A percentile compares a stretch with the other conserved stretches of the same genome.
phyloP scores from a whole-genome alignment of 108 stramenopile genomes.

The Chaetoceros muelleri region DNA sequence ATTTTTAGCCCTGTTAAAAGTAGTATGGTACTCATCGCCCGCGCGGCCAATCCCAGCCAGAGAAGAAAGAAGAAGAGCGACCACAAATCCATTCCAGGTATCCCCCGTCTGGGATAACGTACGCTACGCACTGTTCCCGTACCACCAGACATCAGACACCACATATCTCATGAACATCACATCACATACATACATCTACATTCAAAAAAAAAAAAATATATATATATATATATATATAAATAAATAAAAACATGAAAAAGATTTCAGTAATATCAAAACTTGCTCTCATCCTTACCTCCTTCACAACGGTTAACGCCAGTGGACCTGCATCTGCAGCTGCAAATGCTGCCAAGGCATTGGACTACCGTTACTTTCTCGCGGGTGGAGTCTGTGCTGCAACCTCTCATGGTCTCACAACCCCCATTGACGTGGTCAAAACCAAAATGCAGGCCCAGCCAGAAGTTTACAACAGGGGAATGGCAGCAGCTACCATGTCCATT shows the following conservation, averaged over 20 bases:
- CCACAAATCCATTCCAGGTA: too few relatives aligned
- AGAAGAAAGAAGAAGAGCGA: too few relatives aligned
- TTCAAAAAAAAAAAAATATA: too few relatives aligned
- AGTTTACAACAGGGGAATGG: conserved; percentile 37
- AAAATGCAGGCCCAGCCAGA: conserved; percentile 72
- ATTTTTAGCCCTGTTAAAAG: too few relatives aligned
- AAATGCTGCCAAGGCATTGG: conserved; percentile 10
- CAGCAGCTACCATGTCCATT: conserved; percentile 43
- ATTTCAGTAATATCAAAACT: not conserved
- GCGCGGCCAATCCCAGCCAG: too few relatives aligned
- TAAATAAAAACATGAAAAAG: not conserved
- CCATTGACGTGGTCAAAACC: conserved; percentile 86
- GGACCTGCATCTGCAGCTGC: conserved; percentile 5
- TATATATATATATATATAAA: not conserved
- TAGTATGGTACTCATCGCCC: too few relatives aligned
- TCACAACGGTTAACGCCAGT: not conserved
- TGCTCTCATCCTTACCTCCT: not conserved
- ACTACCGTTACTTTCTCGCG: conserved; percentile 70
- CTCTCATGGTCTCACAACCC: conserved; percentile 76
- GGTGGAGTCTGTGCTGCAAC: conserved; percentile 79
- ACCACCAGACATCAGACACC: too few relatives aligned
- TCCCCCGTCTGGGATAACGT: too few relatives aligned
- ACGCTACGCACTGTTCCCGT: too few relatives aligned
- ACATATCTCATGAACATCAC: too few relatives aligned
- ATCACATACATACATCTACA: too few relatives aligned